Evolutionary conservation across 208 protist species (phyloP), one percentile per base, ranked within the genome.

Genomic region (Leishmania tropica): DNA sequence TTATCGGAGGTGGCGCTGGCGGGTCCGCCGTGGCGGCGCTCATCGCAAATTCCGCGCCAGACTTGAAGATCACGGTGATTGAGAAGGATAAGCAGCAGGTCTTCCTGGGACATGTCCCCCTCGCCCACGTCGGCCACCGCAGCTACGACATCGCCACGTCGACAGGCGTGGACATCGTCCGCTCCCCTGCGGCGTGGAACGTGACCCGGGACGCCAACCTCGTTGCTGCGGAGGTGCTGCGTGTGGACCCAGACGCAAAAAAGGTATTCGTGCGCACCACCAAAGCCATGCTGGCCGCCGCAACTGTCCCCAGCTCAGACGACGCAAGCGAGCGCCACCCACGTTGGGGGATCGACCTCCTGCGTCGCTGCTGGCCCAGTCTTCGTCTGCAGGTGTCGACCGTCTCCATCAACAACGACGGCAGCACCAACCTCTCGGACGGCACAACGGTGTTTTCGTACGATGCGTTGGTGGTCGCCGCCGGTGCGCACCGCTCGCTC

Each of bases 101-200:
- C 15, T 97, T 96, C 78, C 79, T 87, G 5, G 95, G 84, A 6
- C 81, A 90, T 35, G 85, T 93, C 7, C 87, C 93, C 8, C 88
- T 95, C 71, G 95, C 95, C 0, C 88, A 95, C 74, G 95, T 95
- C 17, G 95, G 95, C 0, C 92, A 96, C 85, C 90, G 95, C 51
- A 97, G 95, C 87, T 97, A 97, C 85, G 95, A 97, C 81, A 70
- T 96, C 6, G 93, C 91, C 79, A 95, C 91, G 21, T 91, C 91
- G 3, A 90, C 93, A 42, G 92, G 87, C 62, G 62, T 93, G 3
- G 92, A 97, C 78, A 83, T 89, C 10, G 73, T 96, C 60, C 90
- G 89, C 67, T 95, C 95, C 0, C 90, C 93, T 1, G 87, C 88
- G 24, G 85, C 92, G 65, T 96, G 93, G 91, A 96, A 96, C 83